Evolutionary conservation across 768 basidiomycete species (phyloP).

Genomic region (Leucocoprinus birnbaumii): DNA sequence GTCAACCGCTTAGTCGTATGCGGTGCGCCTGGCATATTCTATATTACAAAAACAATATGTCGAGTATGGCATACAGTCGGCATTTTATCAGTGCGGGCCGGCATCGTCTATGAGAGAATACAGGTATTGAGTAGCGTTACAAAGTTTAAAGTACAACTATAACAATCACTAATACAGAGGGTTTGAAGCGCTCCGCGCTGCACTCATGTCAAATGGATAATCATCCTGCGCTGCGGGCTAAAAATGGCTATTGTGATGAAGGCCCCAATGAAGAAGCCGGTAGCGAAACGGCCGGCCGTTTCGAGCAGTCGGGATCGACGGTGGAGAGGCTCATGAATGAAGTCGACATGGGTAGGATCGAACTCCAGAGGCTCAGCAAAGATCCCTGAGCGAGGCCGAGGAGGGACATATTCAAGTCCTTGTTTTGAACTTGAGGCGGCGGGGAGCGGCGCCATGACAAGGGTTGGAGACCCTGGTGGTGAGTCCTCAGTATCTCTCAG

Average conservation of each 20-base stretch:
- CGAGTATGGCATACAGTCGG: too few relatives aligned
- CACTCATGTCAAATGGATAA: constrained; percentile 25
- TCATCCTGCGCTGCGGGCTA: constrained; percentile 29
- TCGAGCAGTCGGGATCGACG: constrained; percentile 24
- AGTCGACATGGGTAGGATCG: constrained; percentile 1
- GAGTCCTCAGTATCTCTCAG: background rate
- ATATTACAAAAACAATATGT: too few relatives aligned
- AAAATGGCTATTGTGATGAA: constrained; percentile 30
- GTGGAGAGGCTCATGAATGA: constrained; percentile 11
- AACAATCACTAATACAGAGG: too few relatives aligned
- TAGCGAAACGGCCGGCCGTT: constrained; percentile 34
- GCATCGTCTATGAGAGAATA: background rate
- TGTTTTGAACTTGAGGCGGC: background rate
- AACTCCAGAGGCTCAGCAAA: constrained; percentile 11
- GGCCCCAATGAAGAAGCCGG: constrained; percentile 51
- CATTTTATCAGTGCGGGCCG: too few relatives aligned
- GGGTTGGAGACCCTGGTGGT: background rate
- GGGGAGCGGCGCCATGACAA: background rate
- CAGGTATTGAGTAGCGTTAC: background rate
- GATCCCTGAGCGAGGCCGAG: constrained; percentile 11
- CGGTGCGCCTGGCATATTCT: too few relatives aligned
- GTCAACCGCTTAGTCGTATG: too few relatives aligned
- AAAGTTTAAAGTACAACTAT: background rate
- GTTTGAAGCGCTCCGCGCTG: background rate
- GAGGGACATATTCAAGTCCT: constrained; percentile 12